phyloP scores from a whole-genome alignment of 2,329 filamentous ascomycete species.

The Fonsecaea nubica region DNA sequence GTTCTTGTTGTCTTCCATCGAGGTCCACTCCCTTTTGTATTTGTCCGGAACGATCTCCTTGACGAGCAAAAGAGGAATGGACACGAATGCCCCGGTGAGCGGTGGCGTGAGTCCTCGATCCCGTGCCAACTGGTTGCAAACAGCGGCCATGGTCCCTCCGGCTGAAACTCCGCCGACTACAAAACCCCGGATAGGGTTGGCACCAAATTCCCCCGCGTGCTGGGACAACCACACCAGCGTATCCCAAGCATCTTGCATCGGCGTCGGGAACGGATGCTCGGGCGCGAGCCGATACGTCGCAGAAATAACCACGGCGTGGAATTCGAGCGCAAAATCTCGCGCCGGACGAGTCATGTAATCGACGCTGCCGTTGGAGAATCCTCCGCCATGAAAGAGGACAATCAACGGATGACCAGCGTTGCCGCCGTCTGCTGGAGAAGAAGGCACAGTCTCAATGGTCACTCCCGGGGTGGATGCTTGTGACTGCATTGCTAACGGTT shows the following conservation, averaged over 20 bases:
- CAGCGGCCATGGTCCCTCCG: slow-evolving; percentile 51
- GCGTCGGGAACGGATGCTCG: slow-evolving; percentile 39
- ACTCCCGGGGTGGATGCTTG: neutral
- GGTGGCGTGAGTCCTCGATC: slow-evolving; percentile 50
- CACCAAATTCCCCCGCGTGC: slow-evolving; percentile 41
- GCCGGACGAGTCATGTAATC: slow-evolving; percentile 13
- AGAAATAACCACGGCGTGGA: slow-evolving; percentile 34
- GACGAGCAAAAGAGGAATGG: slow-evolving; percentile 13
- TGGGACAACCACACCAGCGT: slow-evolving; percentile 30
- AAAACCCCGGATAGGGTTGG: slow-evolving; percentile 53
- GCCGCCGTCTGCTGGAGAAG: too few relatives aligned
- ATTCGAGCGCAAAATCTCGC: slow-evolving; percentile 7
- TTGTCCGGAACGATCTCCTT: slow-evolving; percentile 16
- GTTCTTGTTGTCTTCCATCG: slow-evolving; percentile 16
- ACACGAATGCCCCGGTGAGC: slow-evolving; percentile 16
- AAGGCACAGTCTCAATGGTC: neutral
- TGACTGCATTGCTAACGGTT: neutral
- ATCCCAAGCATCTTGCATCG: slow-evolving; percentile 41
- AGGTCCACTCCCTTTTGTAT: slow-evolving; percentile 13
- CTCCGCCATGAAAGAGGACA: slow-evolving; percentile 19
- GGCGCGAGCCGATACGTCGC: slow-evolving; percentile 43
- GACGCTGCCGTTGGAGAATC: slow-evolving; percentile 16
- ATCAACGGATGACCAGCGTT: slow-evolving; percentile 7
- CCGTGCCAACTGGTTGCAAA: slow-evolving; percentile 49
- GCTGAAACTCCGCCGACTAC: slow-evolving; percentile 57